A percentile compares a stretch with the other conserved stretches of the same genome.
These are phyloP conservation scores for Apiospora saccharicola DNA, from an alignment of 2,329 filamentous ascomycete genomes.

Conservation along the genomic window DNA sequence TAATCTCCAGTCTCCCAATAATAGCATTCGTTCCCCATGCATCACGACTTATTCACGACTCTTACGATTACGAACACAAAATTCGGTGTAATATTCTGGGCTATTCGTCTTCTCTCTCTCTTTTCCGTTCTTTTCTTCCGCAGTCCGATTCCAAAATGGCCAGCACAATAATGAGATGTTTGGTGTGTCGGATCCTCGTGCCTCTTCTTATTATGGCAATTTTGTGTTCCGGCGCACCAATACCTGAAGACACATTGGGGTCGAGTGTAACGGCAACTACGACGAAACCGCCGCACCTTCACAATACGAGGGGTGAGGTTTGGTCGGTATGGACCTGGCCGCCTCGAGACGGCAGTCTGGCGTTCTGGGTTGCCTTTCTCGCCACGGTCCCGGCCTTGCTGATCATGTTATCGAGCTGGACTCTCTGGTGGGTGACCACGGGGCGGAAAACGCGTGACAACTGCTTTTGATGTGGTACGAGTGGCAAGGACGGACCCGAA, in stretches of 20 bases:
- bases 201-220: neutral
- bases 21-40: neutral
- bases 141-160: neutral
- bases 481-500: neutral
- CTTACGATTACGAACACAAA: neutral
- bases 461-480: neutral
- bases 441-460: neutral
- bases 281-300: neutral
- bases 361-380: constrained; percentile 26
- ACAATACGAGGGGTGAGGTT: neutral
- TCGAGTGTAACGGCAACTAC: neutral
- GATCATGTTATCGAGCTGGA: constrained; percentile 3
- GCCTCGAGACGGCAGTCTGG: constrained; percentile 20
- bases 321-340: constrained; percentile 19
- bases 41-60: neutral
- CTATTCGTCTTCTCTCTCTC: neutral
- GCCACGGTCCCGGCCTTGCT: constrained; percentile 15
- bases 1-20: neutral
- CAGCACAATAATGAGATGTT: neutral
- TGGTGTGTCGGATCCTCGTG: neutral
- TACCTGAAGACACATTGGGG: neutral
- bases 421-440: neutral
- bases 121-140: too few species aligned
- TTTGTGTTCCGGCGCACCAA: neutral
- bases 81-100: neutral